Evolutionary conservation across 2,329 filamentous ascomycete genomes (phyloP).

Genomic region (Xylaria polymorpha): DNA sequence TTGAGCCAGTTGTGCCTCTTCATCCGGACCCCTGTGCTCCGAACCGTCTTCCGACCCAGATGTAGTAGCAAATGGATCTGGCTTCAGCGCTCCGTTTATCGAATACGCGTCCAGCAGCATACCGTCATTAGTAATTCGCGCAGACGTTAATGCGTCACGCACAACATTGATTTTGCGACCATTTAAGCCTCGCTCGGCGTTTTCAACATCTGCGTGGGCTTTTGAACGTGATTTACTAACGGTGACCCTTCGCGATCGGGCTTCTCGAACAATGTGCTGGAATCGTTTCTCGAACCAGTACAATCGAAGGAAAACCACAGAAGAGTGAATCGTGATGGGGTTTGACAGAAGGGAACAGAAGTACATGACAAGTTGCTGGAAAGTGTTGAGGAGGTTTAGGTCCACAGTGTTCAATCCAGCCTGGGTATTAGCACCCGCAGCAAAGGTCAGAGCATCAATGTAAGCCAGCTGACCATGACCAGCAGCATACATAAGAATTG

Average conservation of each 20-base stretch:
- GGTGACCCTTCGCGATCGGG: constrained; percentile 72
- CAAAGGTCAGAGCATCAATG: constrained; percentile 89
- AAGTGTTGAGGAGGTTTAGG: constrained; percentile 74
- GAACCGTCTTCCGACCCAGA: constrained; percentile 39
- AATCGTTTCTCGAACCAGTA: constrained; percentile 99
- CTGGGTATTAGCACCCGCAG: constrained; percentile 88
- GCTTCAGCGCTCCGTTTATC: constrained; percentile 47
- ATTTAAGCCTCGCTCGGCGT: constrained; percentile 72
- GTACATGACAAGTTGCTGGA: constrained; percentile 79
- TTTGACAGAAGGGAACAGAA: constrained; percentile 79
- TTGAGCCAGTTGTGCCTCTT: constrained; percentile 33
- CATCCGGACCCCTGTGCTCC: constrained; percentile 30
- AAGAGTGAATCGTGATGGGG: constrained; percentile 85
- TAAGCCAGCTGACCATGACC: constrained; percentile 72
- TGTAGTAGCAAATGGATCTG: constrained; percentile 39
- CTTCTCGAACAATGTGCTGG: constrained; percentile 81
- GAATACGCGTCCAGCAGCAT: constrained; percentile 60
- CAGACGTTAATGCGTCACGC: constrained; percentile 64
- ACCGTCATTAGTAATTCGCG: constrained; percentile 71
- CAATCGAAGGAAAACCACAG: constrained; percentile 89
- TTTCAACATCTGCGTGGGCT: constrained; percentile 56
- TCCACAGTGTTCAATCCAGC: constrained; percentile 88
- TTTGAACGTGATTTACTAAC: constrained; percentile 71
- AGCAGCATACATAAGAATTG: constrained; percentile 77
- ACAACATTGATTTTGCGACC: constrained; percentile 75